Evolutionary conservation across 345 rosid genomes (phyloP), one percentile per base, ranked within the genome.

Genomic region (Kandelia obovata): DNA sequence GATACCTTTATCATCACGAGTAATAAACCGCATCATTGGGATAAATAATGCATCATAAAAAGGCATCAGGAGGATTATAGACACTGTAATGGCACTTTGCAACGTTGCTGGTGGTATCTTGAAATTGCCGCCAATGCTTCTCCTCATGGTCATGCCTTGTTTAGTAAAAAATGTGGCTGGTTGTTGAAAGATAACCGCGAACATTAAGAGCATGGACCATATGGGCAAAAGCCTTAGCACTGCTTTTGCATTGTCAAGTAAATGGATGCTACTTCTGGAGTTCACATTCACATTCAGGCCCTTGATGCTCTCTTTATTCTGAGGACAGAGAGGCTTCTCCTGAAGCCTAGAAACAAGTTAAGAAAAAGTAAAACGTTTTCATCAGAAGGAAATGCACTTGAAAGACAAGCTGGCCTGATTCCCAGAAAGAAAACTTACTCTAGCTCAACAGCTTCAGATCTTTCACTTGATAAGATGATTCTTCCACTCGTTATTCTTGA

Each of bases 101-200:
- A 94, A 78, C 0, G 98, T 91, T 2, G 98, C 97, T 0, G 98
- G 95, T 5, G 98, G 98, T 80, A 94, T 87, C 81, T 82, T 88
- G 83, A 94, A 87, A 77, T 73, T 67, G 65, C 77, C 75, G 20
- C 96, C 95, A 1, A 94, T 79, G 75, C 68, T 94, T 65, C 96
- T 79, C 63, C 82, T 76, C 99, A 94, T 94, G 17, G 87, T 83
- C 85, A 81, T 86, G 69, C 97, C 98, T 75, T 94, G 98, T 70
- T 91, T 94, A 8, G 97, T 91, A 61, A 94, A 94, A 71, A 94
- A 94, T 0, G 98, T 94, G 0, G 89, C 83, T 0, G 97, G 98
- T 65, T 84, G 98, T 46, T 88, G 93, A 79, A 91, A 94, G 70
- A 94, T 87, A 47, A 94, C 92, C 0, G 98, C 98, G 66, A 91